A percentile compares a stretch with the other conserved stretches of the same genome.
phyloP scores from a whole-genome alignment of 345 rosid species.

The Turnera subulata region DNA sequence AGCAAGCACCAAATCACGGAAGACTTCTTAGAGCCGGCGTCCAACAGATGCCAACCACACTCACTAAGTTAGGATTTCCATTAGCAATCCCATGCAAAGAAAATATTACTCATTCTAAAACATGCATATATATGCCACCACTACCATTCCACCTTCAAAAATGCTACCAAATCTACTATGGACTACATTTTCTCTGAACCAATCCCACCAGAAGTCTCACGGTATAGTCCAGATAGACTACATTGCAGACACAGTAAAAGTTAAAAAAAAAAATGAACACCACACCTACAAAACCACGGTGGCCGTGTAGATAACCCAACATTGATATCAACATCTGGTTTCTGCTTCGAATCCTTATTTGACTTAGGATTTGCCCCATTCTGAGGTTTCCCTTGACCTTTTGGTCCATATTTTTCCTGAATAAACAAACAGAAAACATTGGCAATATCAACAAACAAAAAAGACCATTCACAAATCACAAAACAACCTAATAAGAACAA shows the following conservation, averaged over 20 bases:
- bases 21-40: too few species aligned
- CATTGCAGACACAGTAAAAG: too few species aligned
- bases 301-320: conserved; percentile 77
- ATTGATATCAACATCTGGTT: conserved; percentile 60
- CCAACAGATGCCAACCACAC: too few species aligned
- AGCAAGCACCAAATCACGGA: too few species aligned
- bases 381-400: conserved; percentile 49
- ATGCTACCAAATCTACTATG: too few species aligned
- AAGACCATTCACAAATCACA: too few species aligned
- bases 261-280: neutral
- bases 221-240: neutral
- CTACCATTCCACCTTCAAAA: too few species aligned
- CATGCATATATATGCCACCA: too few species aligned
- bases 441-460: neutral
- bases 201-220: neutral
- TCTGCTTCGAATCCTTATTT: conserved; percentile 47
- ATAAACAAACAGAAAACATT: neutral
- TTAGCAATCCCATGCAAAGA: too few species aligned
- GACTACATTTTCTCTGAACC: too few species aligned
- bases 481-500: conserved; percentile 4
- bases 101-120: too few species aligned
- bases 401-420: conserved; percentile 94
- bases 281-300: conserved; percentile 99
- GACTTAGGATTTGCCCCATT: conserved; percentile 62
- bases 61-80: too few species aligned